Conservation (phyloP, 208 protist genomes). For the Tetramitus jugosus region DNA sequence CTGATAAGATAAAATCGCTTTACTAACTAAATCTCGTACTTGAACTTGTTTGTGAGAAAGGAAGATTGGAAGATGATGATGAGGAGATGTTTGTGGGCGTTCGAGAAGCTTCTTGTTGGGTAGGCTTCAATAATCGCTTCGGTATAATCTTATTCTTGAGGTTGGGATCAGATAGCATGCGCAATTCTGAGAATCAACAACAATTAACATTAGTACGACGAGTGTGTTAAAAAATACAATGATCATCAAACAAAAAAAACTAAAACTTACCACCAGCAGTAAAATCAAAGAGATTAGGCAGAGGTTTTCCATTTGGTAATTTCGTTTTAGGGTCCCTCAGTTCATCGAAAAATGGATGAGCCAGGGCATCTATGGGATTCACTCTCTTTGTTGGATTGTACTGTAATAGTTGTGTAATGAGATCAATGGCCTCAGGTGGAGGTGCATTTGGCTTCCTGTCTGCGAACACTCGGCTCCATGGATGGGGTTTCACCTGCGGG, state of each 20-base stretch:
- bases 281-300: slow-evolving; percentile 27
- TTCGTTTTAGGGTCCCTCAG: slow-evolving; percentile 63
- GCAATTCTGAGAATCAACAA: no score
- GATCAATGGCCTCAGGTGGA: slow-evolving; percentile 72
- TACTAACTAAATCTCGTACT: no score
- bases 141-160: background rate
- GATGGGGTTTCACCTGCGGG: slow-evolving; percentile 83
- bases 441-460: slow-evolving; percentile 47
- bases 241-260: no score
- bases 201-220: no score
- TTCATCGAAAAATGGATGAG: slow-evolving; percentile 97
- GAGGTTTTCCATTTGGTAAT: slow-evolving; percentile 48
- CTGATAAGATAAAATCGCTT: no score
- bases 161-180: background rate
- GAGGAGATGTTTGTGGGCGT: no score
- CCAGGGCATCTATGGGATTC: slow-evolving; percentile 70
- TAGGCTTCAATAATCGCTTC: background rate
- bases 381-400: slow-evolving; percentile 81
- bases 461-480: slow-evolving; percentile 70
- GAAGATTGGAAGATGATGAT: no score
- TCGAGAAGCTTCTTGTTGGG: no score
- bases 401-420: slow-evolving; percentile 79
- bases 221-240: no score
- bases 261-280: no score
- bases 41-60: no score